Percentiles rank a stretch among this genome's conserved stretches.
Conservation (phyloP, 2,329 filamentous ascomycete genomes). For the Alternaria incomplexa region DNA sequence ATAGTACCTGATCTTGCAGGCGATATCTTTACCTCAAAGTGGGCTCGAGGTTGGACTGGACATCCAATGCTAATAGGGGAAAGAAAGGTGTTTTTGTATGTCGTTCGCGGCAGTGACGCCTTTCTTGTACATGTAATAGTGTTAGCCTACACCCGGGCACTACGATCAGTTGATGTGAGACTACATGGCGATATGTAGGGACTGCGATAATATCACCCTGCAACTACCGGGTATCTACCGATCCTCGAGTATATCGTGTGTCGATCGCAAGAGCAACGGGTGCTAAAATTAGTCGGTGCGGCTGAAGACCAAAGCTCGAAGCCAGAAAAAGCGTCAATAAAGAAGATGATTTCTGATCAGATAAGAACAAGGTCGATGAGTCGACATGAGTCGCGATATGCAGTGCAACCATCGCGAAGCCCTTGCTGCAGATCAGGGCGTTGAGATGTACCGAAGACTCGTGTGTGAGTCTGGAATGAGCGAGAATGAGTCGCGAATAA, state of each 20-base stretch:
- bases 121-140: background rate
- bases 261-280: background rate
- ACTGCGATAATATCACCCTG: background rate
- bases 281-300: background rate
- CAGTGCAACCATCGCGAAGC: background rate
- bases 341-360: background rate
- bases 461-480: constrained; percentile 5
- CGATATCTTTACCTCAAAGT: background rate
- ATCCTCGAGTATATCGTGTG: background rate
- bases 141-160: background rate
- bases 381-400: background rate
- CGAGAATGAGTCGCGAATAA: constrained; percentile 6
- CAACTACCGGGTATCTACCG: background rate
- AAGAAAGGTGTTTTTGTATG: background rate
- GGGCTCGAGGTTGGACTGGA: background rate
- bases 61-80: background rate
- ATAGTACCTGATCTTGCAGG: background rate
- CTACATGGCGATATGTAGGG: background rate
- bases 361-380: background rate
- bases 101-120: background rate
- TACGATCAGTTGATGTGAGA: background rate
- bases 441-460: background rate
- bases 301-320: background rate
- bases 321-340: background rate
- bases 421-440: background rate